Evolutionary conservation across 2,329 filamentous ascomycete species (phyloP), one percentile per base, ranked within the genome.

Genomic region (Raffaelea deltoideospora): DNA sequence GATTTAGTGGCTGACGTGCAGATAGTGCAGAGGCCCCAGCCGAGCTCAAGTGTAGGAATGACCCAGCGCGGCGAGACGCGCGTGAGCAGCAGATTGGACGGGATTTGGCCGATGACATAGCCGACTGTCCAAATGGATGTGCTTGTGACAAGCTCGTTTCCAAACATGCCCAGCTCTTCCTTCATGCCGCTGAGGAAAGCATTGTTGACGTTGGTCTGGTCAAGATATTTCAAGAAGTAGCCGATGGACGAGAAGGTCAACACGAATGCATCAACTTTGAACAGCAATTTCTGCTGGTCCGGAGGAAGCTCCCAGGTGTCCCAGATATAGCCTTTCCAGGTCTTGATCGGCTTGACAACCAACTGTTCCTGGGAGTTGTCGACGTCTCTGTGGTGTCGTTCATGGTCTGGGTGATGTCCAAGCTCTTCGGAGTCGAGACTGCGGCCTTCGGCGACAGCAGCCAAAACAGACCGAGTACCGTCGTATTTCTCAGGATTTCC

Each of bases 181-280:
- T 53, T 43, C 63, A 67, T 63, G 42, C 65, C 58, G 20, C 59
- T 57, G 18, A 63, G 53, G 37, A 65, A 69, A 3, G 65, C 65
- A 45, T 67, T 67, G 40, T 14, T 30, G 33, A 63, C 44, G 31
- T 62, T 62, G 6, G 50, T 52, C 23, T 58, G 55, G 31, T 63
- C 59, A 1, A 63, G 47, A 5, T 53, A 51, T 33, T 54, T 55
- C 18, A 54, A 42, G n/a, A 55, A 53, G 31, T 53, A 54, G 1
- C 52, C 51, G 7, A 55, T 43, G 3, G 51, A 55, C 2, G 52
- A 50, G 43, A 57, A 53, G 0, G 54, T 57, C 24, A 57, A 43
- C 9, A 57, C 45, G 27, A 53, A 54, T 5, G 52, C 52, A 13
- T 57, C 54, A 2, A 55, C 39, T 33, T 57, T 57, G 47, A 54